Percentiles rank a stretch among this genome's conserved stretches.
phyloP scores from a whole-genome alignment of 2,329 filamentous ascomycete genomes.

The Penicillium decumbens region DNA sequence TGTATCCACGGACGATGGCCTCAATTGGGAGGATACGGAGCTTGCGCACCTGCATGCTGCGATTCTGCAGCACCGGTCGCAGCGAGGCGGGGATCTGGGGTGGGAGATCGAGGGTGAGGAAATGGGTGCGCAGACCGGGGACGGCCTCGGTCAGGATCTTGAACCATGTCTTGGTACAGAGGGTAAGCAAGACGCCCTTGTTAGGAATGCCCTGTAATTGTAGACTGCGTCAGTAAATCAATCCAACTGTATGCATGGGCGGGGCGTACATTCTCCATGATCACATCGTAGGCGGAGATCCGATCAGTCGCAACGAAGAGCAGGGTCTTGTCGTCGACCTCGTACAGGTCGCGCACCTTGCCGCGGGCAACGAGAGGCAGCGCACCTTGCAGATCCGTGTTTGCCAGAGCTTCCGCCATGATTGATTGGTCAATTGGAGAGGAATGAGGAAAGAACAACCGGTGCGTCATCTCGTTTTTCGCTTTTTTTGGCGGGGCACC shows the following conservation, averaged over 20 bases:
- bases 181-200: slow-evolving; percentile 64
- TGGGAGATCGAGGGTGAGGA: slow-evolving; percentile 57
- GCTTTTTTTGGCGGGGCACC: slow-evolving; percentile 23
- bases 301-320: slow-evolving; percentile 84
- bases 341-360: slow-evolving; percentile 80
- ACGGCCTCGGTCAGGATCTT: slow-evolving; percentile 53
- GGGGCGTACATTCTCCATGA: slow-evolving; percentile 67
- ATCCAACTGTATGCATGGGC: slow-evolving; percentile 11
- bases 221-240: slow-evolving; percentile 10
- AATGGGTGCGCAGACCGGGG: slow-evolving; percentile 59
- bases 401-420: slow-evolving; percentile 40
- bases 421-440: slow-evolving; percentile 4
- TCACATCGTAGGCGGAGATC: slow-evolving; percentile 92
- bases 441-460: background rate
- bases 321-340: slow-evolving; percentile 63
- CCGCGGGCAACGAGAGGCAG: slow-evolving; percentile 54
- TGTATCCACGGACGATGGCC: slow-evolving; percentile 83
- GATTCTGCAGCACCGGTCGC: slow-evolving; percentile 53
- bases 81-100: slow-evolving; percentile 46
- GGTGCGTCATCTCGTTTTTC: slow-evolving; percentile 20
- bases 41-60: slow-evolving; percentile 72
- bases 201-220: slow-evolving; percentile 56
- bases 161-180: slow-evolving; percentile 67
- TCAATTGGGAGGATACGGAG: slow-evolving; percentile 73
- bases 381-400: slow-evolving; percentile 42